phyloP scores from a whole-genome alignment of 192 early-diverging fungal genomes.

The Rhizophagus sp. region DNA sequence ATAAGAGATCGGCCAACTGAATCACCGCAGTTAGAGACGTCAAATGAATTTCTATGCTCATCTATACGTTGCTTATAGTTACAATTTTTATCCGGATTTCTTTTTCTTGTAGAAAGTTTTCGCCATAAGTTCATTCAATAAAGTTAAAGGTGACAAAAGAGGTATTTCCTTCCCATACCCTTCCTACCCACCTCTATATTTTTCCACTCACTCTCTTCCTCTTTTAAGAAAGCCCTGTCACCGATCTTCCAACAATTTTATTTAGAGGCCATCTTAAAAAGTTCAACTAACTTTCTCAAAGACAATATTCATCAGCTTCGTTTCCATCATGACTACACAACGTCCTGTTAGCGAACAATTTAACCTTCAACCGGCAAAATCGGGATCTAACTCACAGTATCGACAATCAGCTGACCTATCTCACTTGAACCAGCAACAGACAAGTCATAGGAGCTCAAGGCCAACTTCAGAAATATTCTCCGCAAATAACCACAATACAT shows the following conservation, averaged over 20 bases:
- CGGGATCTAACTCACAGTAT: constrained; percentile 28
- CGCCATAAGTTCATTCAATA: constrained; percentile 3
- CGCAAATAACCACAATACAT: constrained; percentile 25
- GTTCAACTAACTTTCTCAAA: not conserved
- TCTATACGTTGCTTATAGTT: not conserved
- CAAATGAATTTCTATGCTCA: too few relatives aligned
- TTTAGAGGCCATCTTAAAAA: not conserved
- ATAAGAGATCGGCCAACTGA: too few relatives aligned
- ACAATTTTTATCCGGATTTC: not conserved
- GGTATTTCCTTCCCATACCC: constrained; percentile 3
- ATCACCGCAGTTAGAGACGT: too few relatives aligned
- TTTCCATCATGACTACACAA: constrained; percentile 31
- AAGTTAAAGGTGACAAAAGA: constrained; percentile 15
- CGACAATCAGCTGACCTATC: constrained; percentile 24
- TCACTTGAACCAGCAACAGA: constrained; percentile 23
- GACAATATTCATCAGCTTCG: not conserved
- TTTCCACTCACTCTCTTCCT: constrained; percentile 14
- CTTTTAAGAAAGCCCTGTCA: not conserved
- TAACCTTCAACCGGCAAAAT: constrained; percentile 26
- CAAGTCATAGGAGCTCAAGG: constrained; percentile 15
- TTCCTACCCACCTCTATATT: constrained; percentile 12
- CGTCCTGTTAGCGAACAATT: constrained; percentile 29
- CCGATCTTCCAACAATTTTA: constrained; percentile 9
- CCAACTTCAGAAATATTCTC: constrained; percentile 32
- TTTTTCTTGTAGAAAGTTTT: not conserved